These are phyloP conservation scores for Saussurea involucrata DNA, from an alignment of 129 eudicot species.

Conservation along the genomic window DNA sequence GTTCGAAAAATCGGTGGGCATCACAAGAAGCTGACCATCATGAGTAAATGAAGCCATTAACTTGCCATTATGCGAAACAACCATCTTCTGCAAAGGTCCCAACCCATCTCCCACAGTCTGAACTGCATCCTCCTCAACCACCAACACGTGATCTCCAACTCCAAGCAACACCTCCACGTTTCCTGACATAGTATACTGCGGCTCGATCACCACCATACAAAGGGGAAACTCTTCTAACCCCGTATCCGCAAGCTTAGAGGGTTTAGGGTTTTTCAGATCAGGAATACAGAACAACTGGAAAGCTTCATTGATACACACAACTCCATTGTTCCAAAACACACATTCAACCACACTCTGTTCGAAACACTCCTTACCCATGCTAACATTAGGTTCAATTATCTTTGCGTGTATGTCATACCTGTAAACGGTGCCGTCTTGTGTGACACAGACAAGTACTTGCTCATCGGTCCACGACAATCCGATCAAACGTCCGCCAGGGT, in stretches of 20 bases:
- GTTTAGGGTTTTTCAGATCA: constrained; percentile 62
- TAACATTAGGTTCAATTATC: constrained; percentile 43
- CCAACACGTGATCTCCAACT: constrained; percentile 65
- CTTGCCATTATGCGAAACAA: constrained; percentile 71
- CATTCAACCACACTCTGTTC: constrained; percentile 80
- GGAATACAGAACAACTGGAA: constrained; percentile 63
- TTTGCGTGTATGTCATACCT: constrained; percentile 60
- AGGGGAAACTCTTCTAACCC: constrained; percentile 74
- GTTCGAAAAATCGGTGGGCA: constrained; percentile 65
- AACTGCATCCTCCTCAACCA: constrained; percentile 88
- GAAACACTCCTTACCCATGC: constrained; percentile 77
- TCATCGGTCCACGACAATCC: constrained; percentile 95
- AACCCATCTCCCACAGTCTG: constrained; percentile 55
- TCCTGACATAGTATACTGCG: constrained; percentile 82
- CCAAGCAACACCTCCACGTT: constrained; percentile 88
- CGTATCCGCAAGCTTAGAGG: constrained; percentile 56
- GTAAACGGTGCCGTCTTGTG: constrained; percentile 89
- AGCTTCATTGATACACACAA: constrained; percentile 84
- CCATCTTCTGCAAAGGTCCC: constrained; percentile 94
- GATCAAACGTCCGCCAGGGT: constrained; percentile 83
- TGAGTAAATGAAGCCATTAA: constrained; percentile 76
- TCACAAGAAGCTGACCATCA: constrained; percentile 85
- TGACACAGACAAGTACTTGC: constrained; percentile 63
- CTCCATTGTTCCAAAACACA: constrained; percentile 95
- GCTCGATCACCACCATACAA: constrained; percentile 91